Evolutionary conservation across 2,329 filamentous ascomycete genomes (phyloP).

Genomic region (Albophoma yamanashiensis): DNA sequence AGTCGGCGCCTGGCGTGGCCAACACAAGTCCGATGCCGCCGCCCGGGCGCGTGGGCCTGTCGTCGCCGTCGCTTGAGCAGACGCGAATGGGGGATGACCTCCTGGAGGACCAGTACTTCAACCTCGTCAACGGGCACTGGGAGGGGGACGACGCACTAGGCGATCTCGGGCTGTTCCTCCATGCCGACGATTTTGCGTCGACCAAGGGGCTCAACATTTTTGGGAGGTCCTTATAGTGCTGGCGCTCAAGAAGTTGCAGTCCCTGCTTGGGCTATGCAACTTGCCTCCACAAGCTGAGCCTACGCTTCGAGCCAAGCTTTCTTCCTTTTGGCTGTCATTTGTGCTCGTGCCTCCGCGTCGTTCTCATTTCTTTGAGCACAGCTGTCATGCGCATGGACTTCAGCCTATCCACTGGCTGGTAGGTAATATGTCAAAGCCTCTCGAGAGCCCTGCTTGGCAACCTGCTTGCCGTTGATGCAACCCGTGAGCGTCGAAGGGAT

Average conservation of each 20-base stretch:
- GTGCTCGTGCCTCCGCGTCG: too few species aligned
- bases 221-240: conserved; percentile 13
- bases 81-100: conserved; percentile 12
- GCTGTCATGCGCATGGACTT: too few species aligned
- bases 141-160: conserved; percentile 23
- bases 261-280: background rate
- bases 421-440: too few species aligned
- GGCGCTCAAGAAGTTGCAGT: too few species aligned
- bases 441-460: too few species aligned
- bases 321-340: too few species aligned
- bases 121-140: conserved; percentile 21
- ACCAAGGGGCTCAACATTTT: conserved; percentile 17
- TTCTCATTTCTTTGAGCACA: too few species aligned
- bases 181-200: conserved; percentile 18
- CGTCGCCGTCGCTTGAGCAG: conserved; percentile 5
- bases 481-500: too few species aligned
- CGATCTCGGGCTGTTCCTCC: conserved; percentile 21
- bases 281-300: too few species aligned
- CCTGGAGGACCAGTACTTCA: conserved; percentile 24
- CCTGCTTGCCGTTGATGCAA: too few species aligned
- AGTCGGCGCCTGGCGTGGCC: background rate
- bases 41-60: background rate
- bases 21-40: background rate
- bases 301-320: too few species aligned
- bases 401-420: too few species aligned